These are phyloP conservation scores for Brassica rapa DNA, from an alignment of 345 rosid species.

Conservation along the genomic window DNA sequence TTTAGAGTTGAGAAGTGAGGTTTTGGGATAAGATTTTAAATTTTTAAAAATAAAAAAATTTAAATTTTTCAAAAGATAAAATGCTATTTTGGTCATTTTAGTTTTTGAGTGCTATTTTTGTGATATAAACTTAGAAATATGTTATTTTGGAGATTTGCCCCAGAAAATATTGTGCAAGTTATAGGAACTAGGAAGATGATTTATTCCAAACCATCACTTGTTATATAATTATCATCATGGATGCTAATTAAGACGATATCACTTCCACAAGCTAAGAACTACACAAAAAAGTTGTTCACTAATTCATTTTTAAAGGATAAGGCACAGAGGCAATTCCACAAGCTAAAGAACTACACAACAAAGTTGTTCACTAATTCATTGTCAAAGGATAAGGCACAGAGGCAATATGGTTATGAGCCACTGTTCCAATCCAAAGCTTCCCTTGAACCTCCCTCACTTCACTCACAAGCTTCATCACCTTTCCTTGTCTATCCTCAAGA, in stretches of 20 bases:
- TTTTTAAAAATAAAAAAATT: too few species aligned
- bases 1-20: too few species aligned
- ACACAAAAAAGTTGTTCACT: constrained; percentile 23
- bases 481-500: constrained; percentile 80
- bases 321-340: constrained; percentile 57
- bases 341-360: constrained; percentile 21
- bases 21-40: too few species aligned
- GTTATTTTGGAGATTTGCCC: too few species aligned
- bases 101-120: too few species aligned
- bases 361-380: constrained; percentile 23
- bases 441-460: constrained; percentile 88
- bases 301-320: constrained; percentile 47
- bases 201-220: background rate
- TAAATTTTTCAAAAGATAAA: too few species aligned
- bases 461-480: constrained; percentile 85
- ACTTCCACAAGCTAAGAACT: constrained; percentile 16
- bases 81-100: too few species aligned
- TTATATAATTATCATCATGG: background rate
- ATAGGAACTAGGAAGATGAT: background rate
- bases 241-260: constrained; percentile 10
- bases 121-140: too few species aligned
- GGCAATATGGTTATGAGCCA: constrained; percentile 95
- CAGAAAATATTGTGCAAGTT: too few species aligned
- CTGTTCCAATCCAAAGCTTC: constrained; percentile 96
- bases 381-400: constrained; percentile 62